Percentiles rank a stretch among this genome's conserved stretches.
Conservation (phyloP, 345 rosid species). For the Citrus trifoliata region DNA sequence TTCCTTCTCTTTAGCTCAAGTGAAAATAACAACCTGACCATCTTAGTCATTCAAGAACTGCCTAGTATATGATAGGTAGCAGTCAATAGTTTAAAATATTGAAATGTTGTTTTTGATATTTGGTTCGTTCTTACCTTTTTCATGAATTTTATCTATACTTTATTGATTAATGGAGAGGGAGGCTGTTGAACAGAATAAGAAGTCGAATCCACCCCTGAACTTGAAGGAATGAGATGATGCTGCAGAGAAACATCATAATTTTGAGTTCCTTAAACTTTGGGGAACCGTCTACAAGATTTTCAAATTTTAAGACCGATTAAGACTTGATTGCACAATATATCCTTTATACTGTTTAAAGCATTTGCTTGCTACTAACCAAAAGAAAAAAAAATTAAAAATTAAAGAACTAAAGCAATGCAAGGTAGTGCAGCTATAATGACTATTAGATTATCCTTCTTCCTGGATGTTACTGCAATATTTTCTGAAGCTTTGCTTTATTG, state of each 20-base stretch:
- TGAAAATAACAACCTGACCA: background rate
- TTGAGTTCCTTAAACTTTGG: background rate
- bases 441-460: background rate
- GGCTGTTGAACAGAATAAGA: background rate
- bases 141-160: background rate
- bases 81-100: too few species aligned
- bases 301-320: background rate
- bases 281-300: background rate
- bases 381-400: background rate
- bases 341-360: background rate
- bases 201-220: background rate
- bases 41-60: background rate
- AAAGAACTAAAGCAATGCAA: background rate
- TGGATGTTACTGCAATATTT: background rate
- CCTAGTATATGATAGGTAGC: too few species aligned
- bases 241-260: background rate
- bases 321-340: background rate
- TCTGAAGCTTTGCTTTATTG: slow-evolving; percentile 24
- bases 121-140: too few species aligned
- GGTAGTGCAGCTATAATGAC: background rate
- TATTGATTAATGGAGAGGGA: background rate
- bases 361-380: background rate
- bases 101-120: too few species aligned
- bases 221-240: slow-evolving; percentile 1
- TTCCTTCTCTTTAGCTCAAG: background rate